Base-by-base conservation (phyloP, 352 stramenopile genomes). In the Phytophthora gonapodyides region DNA sequence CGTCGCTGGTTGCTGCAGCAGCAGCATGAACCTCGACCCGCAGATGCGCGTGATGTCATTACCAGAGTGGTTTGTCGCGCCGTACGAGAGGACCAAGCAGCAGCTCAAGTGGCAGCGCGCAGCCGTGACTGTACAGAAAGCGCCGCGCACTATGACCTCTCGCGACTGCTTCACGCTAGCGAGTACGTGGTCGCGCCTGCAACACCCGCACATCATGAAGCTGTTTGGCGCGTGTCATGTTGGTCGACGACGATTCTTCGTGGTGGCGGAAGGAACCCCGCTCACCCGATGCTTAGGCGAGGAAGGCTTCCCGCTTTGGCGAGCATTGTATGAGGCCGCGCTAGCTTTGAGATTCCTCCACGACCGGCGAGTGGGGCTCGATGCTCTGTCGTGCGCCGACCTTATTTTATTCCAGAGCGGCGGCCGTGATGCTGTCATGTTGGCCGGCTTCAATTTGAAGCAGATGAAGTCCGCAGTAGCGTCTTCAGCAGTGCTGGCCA, bases 171-270 rank as follows among this genome's bases (percentile, higher is more conserved):
- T 71, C 45, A 44, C 34, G 5, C 24, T 72, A 42, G 65, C 65
- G 11, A 66, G 36, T 16, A 69, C 15, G 1, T 77, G 64, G 69
- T 71, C 69, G 12, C 57, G 47, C 12, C 19, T 78, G 36, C 45
- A 71, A 24, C 54, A 73, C 41, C 51, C 54, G 16, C 66, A 72
- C 42, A 40, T 78, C 16, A 71, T 68, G 47, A 68, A 68, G 16
- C 13, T 78, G 16, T 71, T 66, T 33, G 65, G 69, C 7, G 61
- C 65, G 8, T 78, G 69, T 15, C 69, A 72, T 50, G 61, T 78
- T 8, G 51, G 69, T 24, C 31, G 41, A 51, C 43, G n/a, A 17
- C 61, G 45, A 9, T 75, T 78, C 46, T 67, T 75, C 30, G 69
- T 75, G 13, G 52, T 75, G 35, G 52, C 62, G 10, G 55, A 66